Conservation (phyloP, 345 rosid species). For the Gossypioides kirkii region DNA sequence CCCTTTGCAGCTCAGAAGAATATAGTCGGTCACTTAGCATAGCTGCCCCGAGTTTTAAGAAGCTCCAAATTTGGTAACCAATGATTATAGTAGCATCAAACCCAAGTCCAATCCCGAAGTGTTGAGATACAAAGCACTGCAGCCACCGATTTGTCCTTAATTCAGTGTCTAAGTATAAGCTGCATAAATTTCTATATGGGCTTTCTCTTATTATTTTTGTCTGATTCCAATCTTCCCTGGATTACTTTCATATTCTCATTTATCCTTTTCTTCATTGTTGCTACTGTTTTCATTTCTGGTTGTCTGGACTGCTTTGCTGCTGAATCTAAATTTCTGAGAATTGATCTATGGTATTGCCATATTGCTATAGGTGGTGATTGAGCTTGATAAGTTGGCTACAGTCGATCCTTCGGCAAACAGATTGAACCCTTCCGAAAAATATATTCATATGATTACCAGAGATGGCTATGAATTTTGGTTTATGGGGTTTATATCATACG, state of each 20-base stretch:
- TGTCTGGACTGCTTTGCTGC: constrained; percentile 1
- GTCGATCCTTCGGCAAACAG: constrained; percentile 53
- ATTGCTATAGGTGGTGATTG: constrained; percentile 54
- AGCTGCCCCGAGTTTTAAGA: background rate
- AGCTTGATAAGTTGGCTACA: constrained; percentile 44
- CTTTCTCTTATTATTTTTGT: background rate
- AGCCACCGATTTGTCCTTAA: background rate
- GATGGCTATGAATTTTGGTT: constrained; percentile 86
- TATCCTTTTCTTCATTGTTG: background rate
- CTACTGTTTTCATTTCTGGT: background rate
- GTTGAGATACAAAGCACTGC: background rate
- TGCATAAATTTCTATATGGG: background rate
- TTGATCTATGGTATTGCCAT: constrained; percentile 2
- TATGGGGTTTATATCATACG: constrained; percentile 74
- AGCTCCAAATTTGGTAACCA: background rate
- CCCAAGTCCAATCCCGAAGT: background rate
- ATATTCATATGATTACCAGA: constrained; percentile 47
- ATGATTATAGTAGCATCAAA: background rate
- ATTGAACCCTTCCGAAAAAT: constrained; percentile 52
- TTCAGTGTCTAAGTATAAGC: too few species aligned
- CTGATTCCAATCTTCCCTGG: background rate
- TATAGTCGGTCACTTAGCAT: background rate
- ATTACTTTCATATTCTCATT: background rate
- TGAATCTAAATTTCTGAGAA: background rate
- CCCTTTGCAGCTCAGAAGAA: background rate